Evolutionary conservation across 2,329 filamentous ascomycete species (phyloP), one percentile per base, ranked within the genome.

Genomic region (Lizonia empirigonia): DNA sequence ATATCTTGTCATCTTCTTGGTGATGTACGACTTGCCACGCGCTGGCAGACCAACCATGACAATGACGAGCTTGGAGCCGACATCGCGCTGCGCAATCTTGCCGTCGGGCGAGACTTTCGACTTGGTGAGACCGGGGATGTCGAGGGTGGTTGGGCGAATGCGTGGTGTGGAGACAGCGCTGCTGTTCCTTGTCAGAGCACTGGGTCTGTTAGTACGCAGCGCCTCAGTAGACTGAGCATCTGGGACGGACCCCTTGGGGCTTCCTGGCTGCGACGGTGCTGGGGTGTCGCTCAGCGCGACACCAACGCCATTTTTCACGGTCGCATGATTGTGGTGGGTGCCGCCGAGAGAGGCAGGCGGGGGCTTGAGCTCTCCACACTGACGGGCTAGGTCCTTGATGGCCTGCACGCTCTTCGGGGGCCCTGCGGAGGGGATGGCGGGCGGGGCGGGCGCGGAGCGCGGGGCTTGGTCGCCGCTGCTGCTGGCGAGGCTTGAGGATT

Each of bases 1-100:
- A 71, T 97, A 99, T 55, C 94, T 85, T 52, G 94, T 89, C 57
- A 99, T 84, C 78, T 99, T 99, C 80, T 97, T 97, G 55, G 94
- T 97, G 67, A 99, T 96, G 76, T 99, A 99, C 47, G 92, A 97
- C 78, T 99, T 99, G 70, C 94, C 94, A 66, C 94, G 83, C 8
- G 94, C 94, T 2, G 94, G 94, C 64, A 99, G 78, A 58, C 94
- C 94, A 54, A 99, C 94, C 94, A 99, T 99, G 72, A 99, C 86
- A 66, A 99, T 96, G 69, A 97, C 91, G 56, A 99, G 81, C 80
- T 99, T 99, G 32, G 94, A 89, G 40, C 92, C 94, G 40, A 99
- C 89, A 81, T 99, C 94, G 68, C 93, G 84, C 69, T 93, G 87
- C 47, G 94, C 88, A 63, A 99, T 99, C 65, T 90, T 86, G 61